A percentile compares a stretch with the other conserved stretches of the same genome.
These are phyloP conservation scores for Paracoccidioides lutzii DNA, from an alignment of 2,329 filamentous ascomycete species.

Conservation along the genomic window DNA sequence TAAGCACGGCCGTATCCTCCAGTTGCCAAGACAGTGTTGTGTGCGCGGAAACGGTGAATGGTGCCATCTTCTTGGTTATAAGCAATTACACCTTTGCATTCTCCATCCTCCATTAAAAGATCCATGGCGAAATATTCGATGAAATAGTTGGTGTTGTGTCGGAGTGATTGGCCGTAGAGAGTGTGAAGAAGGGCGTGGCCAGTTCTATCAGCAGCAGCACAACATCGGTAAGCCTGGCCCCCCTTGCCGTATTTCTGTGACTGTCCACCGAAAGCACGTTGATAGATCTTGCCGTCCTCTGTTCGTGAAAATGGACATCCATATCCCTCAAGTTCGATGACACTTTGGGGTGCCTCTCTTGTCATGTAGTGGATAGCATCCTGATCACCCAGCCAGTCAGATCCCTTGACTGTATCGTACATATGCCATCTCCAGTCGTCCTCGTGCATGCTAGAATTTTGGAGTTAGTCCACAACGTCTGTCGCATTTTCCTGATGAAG, in stretches of 20 bases:
- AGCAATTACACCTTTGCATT: constrained; percentile 90
- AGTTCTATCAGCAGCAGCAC: constrained; percentile 89
- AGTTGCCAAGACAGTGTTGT: constrained; percentile 93
- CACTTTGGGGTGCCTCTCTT: constrained; percentile 40
- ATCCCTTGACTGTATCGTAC: constrained; percentile 48
- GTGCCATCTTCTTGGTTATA: constrained; percentile 99
- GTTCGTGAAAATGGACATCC: constrained; percentile 40
- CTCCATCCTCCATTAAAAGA: constrained; percentile 92
- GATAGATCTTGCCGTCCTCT: constrained; percentile 19
- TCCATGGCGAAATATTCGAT: constrained; percentile 98
- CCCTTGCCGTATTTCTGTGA: constrained; percentile 92
- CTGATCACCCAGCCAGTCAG: constrained; percentile 48
- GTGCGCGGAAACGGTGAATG: constrained; percentile 87
- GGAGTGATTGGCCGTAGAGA: constrained; percentile 90
- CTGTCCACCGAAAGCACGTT: constrained; percentile 91
- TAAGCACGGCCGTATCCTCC: constrained; percentile 96
- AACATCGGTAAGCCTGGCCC: constrained; percentile 95
- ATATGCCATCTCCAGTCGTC: constrained; percentile 50
- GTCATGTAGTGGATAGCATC: constrained; percentile 50
- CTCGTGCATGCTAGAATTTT: constrained; percentile 32
- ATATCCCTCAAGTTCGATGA: constrained; percentile 45
- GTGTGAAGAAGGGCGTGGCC: constrained; percentile 97
- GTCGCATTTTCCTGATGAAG: background rate
- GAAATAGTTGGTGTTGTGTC: constrained; percentile 99
- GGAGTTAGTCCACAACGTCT: constrained; percentile 6